Evolutionary conservation across 768 basidiomycete genomes (phyloP).

Genomic region (Mycena crocata): DNA sequence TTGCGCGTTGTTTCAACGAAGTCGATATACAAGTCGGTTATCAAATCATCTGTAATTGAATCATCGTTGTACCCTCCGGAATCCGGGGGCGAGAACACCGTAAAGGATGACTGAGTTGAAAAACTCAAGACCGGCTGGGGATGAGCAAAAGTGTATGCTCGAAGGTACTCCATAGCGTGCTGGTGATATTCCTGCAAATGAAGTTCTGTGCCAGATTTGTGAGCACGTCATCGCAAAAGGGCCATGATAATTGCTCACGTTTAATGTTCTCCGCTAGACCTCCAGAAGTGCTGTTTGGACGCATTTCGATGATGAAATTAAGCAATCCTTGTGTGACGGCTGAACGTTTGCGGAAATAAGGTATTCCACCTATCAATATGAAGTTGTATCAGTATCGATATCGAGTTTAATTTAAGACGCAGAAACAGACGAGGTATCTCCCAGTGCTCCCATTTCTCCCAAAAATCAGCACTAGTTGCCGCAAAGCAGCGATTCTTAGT

Average conservation of each 20-base stretch:
- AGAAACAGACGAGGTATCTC: constrained; percentile 30
- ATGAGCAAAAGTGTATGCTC: too few relatives aligned
- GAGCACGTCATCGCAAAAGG: background rate
- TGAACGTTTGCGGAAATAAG: background rate
- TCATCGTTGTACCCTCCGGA: too few relatives aligned
- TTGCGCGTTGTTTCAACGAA: too few relatives aligned
- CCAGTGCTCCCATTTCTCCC: constrained; percentile 37
- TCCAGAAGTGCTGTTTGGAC: background rate
- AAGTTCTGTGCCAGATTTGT: too few relatives aligned
- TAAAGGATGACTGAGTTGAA: too few relatives aligned
- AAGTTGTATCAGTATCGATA: too few relatives aligned
- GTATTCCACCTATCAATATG: background rate
- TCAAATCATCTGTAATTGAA: too few relatives aligned
- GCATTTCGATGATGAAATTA: background rate
- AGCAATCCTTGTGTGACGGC: background rate
- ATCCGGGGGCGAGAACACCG: too few relatives aligned
- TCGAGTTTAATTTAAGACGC: background rate
- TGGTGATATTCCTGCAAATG: too few relatives aligned
- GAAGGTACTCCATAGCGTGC: too few relatives aligned
- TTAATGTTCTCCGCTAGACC: background rate
- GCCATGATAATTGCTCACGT: background rate
- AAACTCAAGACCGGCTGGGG: too few relatives aligned
- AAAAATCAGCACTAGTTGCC: constrained; percentile 33
- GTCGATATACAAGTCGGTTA: too few relatives aligned
- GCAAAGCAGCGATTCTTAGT: constrained; percentile 12